These are phyloP conservation scores for Tylopilus cervinicoccineus DNA, from an alignment of 768 basidiomycete species.

Conservation along the genomic window DNA sequence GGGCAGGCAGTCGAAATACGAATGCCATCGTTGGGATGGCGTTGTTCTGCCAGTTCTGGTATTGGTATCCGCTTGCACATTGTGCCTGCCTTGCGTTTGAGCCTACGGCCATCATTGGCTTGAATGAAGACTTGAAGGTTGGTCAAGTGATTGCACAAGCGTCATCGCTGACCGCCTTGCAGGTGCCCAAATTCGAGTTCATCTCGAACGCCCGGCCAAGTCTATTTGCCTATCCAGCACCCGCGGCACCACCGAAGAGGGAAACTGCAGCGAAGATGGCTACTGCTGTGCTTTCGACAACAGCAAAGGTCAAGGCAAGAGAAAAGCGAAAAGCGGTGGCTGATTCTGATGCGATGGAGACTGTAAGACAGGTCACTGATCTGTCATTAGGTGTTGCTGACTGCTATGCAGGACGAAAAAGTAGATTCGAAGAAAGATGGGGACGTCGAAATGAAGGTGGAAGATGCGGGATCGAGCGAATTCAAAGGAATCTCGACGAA, in stretches of 20 bases:
- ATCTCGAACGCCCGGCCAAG: constrained; percentile 87
- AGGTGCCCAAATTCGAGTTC: constrained; percentile 94
- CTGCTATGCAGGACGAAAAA: constrained; percentile 47
- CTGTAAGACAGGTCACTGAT: constrained; percentile 44
- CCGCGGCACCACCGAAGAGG: constrained; percentile 86
- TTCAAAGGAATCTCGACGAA: constrained; percentile 47
- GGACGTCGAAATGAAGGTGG: constrained; percentile 81
- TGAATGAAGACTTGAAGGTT: constrained; percentile 84
- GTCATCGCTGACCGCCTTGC: constrained; percentile 4
- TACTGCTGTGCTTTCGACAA: constrained; percentile 93
- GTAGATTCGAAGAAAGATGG: constrained; percentile 49
- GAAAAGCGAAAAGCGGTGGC: constrained; percentile 89
- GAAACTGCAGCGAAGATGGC: constrained; percentile 90
- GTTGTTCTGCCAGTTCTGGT: constrained; percentile 99
- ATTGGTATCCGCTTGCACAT: constrained; percentile 98
- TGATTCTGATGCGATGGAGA: constrained; percentile 79
- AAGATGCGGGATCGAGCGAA: constrained; percentile 52
- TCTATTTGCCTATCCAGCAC: constrained; percentile 86
- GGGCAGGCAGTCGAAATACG: constrained; percentile 90
- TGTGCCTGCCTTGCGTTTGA: constrained; percentile 90
- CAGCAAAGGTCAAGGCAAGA: constrained; percentile 93
- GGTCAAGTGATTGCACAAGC: constrained; percentile 11
- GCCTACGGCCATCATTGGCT: constrained; percentile 91
- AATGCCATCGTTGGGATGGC: constrained; percentile 97
- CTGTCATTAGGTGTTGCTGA: constrained; percentile 11